These are phyloP conservation scores for Elaeis guineensis DNA, from an alignment of 176 grass and related monocot genomes.

Conservation along the genomic window DNA sequence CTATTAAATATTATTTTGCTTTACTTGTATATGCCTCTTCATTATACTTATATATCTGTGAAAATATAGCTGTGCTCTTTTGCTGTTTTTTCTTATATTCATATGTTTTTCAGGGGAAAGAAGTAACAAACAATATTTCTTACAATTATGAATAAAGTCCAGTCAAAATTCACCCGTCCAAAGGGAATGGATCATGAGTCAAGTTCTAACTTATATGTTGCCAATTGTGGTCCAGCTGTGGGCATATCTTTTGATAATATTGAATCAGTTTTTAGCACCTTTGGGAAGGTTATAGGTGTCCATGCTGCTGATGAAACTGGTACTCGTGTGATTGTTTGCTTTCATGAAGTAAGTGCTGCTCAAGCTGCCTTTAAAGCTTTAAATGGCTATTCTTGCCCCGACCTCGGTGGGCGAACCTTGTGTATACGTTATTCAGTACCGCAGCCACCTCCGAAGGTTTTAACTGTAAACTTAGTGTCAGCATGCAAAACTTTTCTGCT, in stretches of 20 bases:
- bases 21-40: too few species aligned
- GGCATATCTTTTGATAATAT: conserved; percentile 51
- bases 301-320: conserved; percentile 56
- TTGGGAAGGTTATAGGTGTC: conserved; percentile 52
- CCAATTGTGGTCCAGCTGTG: conserved; percentile 80
- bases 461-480: neutral
- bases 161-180: conserved; percentile 38
- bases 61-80: too few species aligned
- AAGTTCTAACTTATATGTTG: conserved; percentile 56
- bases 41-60: too few species aligned
- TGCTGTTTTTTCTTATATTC: too few species aligned
- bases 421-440: conserved; percentile 64
- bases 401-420: conserved; percentile 42
- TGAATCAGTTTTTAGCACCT: conserved; percentile 38
- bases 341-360: conserved; percentile 42
- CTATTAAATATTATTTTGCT: too few species aligned
- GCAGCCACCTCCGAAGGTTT: conserved; percentile 35
- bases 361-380: conserved; percentile 51
- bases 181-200: conserved; percentile 16
- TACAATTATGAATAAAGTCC: too few species aligned
- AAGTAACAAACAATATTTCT: too few species aligned
- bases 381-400: conserved; percentile 41
- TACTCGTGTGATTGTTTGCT: conserved; percentile 62
- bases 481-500: too few species aligned
- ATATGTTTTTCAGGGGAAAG: too few species aligned